Evolutionary conservation across 345 rosid species (phyloP), one percentile per base, ranked within the genome.

Genomic region (Salix suchowensis): DNA sequence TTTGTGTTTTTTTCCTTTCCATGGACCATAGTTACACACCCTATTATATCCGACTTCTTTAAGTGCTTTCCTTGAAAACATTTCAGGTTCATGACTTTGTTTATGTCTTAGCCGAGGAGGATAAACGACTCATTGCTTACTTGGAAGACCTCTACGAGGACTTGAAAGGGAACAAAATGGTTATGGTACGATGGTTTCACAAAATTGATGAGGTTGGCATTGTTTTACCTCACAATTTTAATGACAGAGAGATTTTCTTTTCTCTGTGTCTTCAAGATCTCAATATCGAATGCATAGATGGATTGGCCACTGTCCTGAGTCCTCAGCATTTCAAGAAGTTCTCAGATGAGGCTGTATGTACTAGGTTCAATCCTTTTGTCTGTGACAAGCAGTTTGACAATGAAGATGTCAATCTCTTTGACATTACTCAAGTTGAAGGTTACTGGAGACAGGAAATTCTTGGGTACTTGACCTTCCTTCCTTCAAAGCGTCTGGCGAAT

Each of bases 211-310:
- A 93, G 89, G 91, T 93, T 88, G 97, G 88, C 87, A 72, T 75
- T 85, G 82, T 71, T 85, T 86, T 85, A 76, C 81, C 96, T 77
- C 80, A 77, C 81, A 88, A 81, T 80, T 84, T 66, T 83, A 88
- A 78, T 85, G 92, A 88, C 85, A 84, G 90, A 83, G 98, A 94
- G 92, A 86, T 94, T 86, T 89, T 86, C 88, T 90, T 85, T 85
- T 90, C 98, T 87, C 89, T 80, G 79, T 87, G 89, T 88, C 92
- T 79, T 79, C 98, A 94, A 91, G 96, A 94, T 89, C 89, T 94
- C 84, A 87, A 80, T 82, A 80, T 94, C 48, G 96, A 94, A 79
- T 91, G 97, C 88, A 85, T 94, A 73, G 94, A 94, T 92, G 97
- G 92, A 72, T 76, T 88, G 89, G 97, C 96, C 75, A 87, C 89